Evolutionary conservation across 768 basidiomycete species (phyloP).

Genomic region (Auriscalpium vulgare): DNA sequence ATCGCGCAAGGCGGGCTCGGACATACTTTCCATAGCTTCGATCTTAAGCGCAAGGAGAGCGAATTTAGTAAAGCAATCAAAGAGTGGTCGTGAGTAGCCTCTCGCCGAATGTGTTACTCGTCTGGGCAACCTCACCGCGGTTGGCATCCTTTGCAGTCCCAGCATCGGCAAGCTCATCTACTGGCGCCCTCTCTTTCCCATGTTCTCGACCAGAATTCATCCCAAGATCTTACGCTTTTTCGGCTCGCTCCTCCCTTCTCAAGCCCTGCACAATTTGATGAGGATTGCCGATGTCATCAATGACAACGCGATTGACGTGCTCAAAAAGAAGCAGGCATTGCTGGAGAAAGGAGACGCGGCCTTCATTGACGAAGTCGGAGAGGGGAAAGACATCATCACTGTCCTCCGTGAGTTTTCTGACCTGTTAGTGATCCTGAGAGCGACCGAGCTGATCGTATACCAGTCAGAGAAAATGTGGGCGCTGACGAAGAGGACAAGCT

Average conservation of each 20-base stretch:
- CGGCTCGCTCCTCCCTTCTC: not conserved
- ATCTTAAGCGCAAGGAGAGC: not conserved
- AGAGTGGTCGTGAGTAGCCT: not conserved
- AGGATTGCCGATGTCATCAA: not conserved
- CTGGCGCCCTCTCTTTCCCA: not conserved
- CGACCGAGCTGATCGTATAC: not conserved
- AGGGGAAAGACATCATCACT: constrained; percentile 24
- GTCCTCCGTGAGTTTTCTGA: constrained; percentile 15
- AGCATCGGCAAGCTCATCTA: not conserved
- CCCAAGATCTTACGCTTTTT: not conserved
- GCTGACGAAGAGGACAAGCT: constrained; percentile 17
- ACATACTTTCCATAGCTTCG: not conserved
- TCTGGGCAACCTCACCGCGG: not conserved
- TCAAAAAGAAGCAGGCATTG: not conserved
- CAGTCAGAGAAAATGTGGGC: constrained; percentile 13
- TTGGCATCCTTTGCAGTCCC: not conserved
- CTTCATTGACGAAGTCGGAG: constrained; percentile 14
- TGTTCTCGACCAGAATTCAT: not conserved
- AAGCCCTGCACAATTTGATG: not conserved
- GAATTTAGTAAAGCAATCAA: not conserved
- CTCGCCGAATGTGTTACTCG: not conserved
- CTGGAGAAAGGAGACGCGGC: constrained; percentile 15
- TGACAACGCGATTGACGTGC: not conserved
- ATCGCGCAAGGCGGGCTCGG: not conserved
- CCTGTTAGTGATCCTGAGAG: not conserved